Evolutionary conservation across 257 asterid species (phyloP).

Genomic region (Petunia axillaris): DNA sequence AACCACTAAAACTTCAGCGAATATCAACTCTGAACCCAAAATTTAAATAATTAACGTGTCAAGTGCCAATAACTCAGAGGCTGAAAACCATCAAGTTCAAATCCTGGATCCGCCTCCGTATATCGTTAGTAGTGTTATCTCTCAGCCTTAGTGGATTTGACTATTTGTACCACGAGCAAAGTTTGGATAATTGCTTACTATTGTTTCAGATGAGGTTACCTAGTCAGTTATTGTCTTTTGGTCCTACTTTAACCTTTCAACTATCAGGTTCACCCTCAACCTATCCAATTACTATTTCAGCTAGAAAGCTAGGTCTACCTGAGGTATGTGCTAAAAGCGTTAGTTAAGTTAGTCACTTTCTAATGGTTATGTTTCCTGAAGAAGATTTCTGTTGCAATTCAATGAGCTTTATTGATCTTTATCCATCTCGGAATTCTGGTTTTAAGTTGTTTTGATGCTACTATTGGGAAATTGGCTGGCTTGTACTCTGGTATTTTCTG

Average conservation of each 20-base stretch:
- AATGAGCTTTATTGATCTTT: too few species aligned
- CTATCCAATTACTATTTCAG: not conserved
- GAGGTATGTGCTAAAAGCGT: not conserved
- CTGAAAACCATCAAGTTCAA: too few species aligned
- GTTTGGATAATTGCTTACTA: not conserved
- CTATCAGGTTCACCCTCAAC: not conserved
- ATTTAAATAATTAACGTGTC: too few species aligned
- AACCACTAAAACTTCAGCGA: too few species aligned
- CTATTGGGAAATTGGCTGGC: not conserved
- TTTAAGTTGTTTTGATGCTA: slow-evolving; percentile 1
- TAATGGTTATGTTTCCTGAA: not conserved
- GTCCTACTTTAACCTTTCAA: too few species aligned
- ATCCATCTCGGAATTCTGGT: slow-evolving; percentile 10
- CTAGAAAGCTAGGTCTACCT: not conserved
- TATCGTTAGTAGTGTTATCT: too few species aligned
- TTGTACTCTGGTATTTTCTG: not conserved
- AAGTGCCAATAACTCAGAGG: too few species aligned
- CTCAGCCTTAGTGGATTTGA: slow-evolving; percentile 10
- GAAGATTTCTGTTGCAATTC: not conserved
- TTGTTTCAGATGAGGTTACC: not conserved
- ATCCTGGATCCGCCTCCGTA: too few species aligned
- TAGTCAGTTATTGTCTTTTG: not conserved
- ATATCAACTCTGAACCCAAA: too few species aligned
- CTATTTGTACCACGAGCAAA: not conserved
- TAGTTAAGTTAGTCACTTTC: not conserved